Evolutionary conservation across 164 flowering plant genomes (phyloP), one percentile per base, ranked within the genome.

Genomic region (Tetracentron sinense): DNA sequence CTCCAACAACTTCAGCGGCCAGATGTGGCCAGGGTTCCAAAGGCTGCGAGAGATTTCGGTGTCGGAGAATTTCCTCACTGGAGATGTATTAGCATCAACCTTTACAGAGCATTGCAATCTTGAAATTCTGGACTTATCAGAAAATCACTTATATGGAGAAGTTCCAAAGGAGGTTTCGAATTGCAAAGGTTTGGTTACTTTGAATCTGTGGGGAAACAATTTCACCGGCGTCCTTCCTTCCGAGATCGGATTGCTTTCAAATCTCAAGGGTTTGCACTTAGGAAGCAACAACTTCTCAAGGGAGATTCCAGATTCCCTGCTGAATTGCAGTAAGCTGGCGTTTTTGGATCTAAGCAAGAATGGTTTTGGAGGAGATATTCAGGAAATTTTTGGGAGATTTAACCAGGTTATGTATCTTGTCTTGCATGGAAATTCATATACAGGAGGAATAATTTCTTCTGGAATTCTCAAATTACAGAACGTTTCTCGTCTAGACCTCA

Each of bases 381-480:
- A n/a, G n/a, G n/a, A n/a, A 33, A 33, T 33, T 33, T 8, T 33
- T 8, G 38, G 38, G 8, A 33, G 38, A 4, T 33, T 33, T 4
- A 8, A 4, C 6, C 38, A 33, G 38, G 38, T 33, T 4, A 33
- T 4, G 8, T 33, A 4, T 33, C 38, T n/a, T n/a, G n/a, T n/a
- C n/a, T n/a, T n/a, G n/a, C n/a, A n/a, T n/a, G n/a, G n/a, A n/a
- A n/a, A n/a, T 33, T 33, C 38, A 33, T 33, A 33, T 8, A 33
- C 38, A 33, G 38, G 38, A 33, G 38, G 38, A 33, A 33, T 33
- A 4, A 33, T 33, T 33, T 33, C 38, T 33, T 33, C 38, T 4
- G 38, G 38, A 33, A 33, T 33, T 33, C 38, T 90, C 26, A 64
- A 54, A 0, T 66, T 88, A 31, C 82, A 82, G 0, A 82, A 80